Evolutionary conservation across 2,329 filamentous ascomycete genomes (phyloP).

Genomic region (Beauveria sp.): DNA sequence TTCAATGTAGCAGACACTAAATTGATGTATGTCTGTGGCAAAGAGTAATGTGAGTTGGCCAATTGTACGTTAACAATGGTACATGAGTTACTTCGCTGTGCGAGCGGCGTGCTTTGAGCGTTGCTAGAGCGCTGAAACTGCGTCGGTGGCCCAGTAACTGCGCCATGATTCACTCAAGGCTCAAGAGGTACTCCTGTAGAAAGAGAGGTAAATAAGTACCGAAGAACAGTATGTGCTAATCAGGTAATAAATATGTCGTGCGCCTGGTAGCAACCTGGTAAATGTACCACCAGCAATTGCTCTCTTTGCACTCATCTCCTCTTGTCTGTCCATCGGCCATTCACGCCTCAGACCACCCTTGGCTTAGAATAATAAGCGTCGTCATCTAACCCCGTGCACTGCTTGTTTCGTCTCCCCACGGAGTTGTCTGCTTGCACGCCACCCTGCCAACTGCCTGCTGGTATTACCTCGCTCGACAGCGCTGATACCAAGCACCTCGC

Average conservation of each 20-base stretch:
- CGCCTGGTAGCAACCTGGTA: neutral
- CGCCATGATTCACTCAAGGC: neutral
- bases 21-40: neutral
- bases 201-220: neutral
- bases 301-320: neutral
- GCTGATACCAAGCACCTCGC: too few species aligned
- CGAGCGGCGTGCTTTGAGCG: too few species aligned
- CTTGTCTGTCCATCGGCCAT: neutral
- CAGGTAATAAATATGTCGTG: neutral
- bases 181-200: too few species aligned
- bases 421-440: neutral
- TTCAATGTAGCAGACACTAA: neutral
- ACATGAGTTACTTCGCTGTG: too few species aligned
- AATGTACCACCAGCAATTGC: neutral
- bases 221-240: too few species aligned
- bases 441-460: neutral
- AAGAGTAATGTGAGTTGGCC: neutral
- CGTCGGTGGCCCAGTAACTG: neutral
- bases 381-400: neutral
- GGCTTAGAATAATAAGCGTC: neutral
- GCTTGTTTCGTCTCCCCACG: neutral
- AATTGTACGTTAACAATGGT: too few species aligned
- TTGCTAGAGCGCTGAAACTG: neutral
- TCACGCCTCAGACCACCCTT: neutral
- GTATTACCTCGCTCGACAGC: neutral